Evolutionary conservation across 2,329 filamentous ascomycete species (phyloP).

Genomic region (Coleophoma crateriformis): DNA sequence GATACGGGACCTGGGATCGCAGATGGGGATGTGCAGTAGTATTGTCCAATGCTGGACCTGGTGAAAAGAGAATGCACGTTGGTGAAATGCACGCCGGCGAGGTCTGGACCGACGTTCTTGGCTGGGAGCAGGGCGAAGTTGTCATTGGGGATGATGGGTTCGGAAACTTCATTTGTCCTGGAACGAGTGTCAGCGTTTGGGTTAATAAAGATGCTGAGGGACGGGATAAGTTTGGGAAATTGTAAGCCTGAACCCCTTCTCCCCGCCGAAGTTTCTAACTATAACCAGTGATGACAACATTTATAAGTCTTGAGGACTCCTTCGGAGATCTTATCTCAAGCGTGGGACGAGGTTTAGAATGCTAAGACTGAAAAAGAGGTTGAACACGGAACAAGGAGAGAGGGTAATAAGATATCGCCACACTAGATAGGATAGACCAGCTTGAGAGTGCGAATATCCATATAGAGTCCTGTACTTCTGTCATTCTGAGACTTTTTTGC

Average conservation of each 20-base stretch:
- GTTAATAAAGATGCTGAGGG: slow-evolving; percentile 49
- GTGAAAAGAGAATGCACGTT: slow-evolving; percentile 55
- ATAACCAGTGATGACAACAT: slow-evolving; percentile 19
- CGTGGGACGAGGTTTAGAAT: too few relatives aligned
- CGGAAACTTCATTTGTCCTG: slow-evolving; percentile 49
- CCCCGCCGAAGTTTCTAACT: slow-evolving; percentile 6
- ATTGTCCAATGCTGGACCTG: slow-evolving; percentile 44
- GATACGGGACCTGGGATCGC: slow-evolving; percentile 42
- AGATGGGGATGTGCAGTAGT: slow-evolving; percentile 49
- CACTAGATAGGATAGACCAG: too few relatives aligned
- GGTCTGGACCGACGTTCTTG: slow-evolving; percentile 58
- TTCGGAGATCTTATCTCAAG: too few relatives aligned
- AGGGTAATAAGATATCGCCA: too few relatives aligned
- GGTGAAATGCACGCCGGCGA: slow-evolving; percentile 52
- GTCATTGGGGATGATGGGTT: slow-evolving; percentile 53
- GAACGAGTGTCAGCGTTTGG: slow-evolving; percentile 55
- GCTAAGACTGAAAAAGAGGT: background rate
- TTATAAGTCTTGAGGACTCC: slow-evolving; percentile 7
- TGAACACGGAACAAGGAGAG: background rate
- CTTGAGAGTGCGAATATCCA: too few relatives aligned
- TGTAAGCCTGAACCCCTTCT: slow-evolving; percentile 19
- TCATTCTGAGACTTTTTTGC: too few relatives aligned
- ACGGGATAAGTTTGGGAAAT: slow-evolving; percentile 36
- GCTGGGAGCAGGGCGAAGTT: slow-evolving; percentile 47
- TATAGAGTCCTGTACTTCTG: too few relatives aligned